Percentiles rank a stretch among this genome's conserved stretches.
These are phyloP conservation scores for Austropuccinia psidii DNA, from an alignment of 1,284 basidiomycete species.

Conservation along the genomic window DNA sequence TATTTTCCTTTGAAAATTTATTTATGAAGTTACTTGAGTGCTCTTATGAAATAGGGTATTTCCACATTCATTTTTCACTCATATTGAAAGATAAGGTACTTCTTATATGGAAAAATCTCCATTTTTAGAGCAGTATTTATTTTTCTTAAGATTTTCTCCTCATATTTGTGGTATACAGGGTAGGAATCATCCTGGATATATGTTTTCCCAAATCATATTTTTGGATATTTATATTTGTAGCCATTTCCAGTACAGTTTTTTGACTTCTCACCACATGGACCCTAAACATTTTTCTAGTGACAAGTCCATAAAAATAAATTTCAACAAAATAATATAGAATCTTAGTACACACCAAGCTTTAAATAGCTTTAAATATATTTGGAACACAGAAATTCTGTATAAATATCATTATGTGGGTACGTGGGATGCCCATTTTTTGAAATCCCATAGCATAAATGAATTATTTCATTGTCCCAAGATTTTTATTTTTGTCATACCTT, in stretches of 20 bases:
- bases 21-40: conserved; percentile 53
- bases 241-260: conserved; percentile 49
- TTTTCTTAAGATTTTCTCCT: not conserved
- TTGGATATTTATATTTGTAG: conserved; percentile 52
- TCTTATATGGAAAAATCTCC: conserved; percentile 49
- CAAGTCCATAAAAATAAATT: conserved; percentile 49
- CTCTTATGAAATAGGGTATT: conserved; percentile 45
- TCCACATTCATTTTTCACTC: conserved; percentile 55
- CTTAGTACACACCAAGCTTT: conserved; percentile 49
- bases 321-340: conserved; percentile 50
- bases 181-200: conserved; percentile 49
- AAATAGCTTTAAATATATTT: conserved; percentile 47
- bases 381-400: conserved; percentile 44
- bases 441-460: conserved; percentile 42
- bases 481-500: not conserved
- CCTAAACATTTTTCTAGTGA: conserved; percentile 52
- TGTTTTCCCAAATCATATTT: conserved; percentile 48
- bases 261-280: conserved; percentile 48
- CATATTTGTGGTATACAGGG: conserved; percentile 41
- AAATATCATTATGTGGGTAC: conserved; percentile 52
- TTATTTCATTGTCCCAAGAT: not conserved
- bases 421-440: conserved; percentile 54
- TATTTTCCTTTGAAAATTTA: conserved; percentile 54
- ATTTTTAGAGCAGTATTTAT: conserved; percentile 41
- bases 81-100: conserved; percentile 46